A percentile compares a stretch with the other conserved stretches of the same genome.
phyloP scores from a whole-genome alignment of 371 early-diverging fungal species.

The Lichtheimia ornata region DNA sequence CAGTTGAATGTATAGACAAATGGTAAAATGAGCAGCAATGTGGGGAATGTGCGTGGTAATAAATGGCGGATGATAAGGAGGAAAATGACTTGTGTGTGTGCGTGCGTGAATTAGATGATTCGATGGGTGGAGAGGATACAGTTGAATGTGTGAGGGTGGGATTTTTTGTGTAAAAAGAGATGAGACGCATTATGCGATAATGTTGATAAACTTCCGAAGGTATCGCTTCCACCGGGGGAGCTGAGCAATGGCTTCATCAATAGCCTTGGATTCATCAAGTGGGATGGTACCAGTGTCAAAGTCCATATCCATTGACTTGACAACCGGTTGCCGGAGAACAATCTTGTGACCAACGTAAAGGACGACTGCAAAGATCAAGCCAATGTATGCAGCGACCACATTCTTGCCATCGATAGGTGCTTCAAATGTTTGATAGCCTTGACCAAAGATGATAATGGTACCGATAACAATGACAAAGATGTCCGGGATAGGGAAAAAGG shows the following conservation, averaged over 20 bases:
- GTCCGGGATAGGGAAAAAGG: slow-evolving; percentile 73
- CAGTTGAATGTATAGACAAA: no score
- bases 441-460: slow-evolving; percentile 68
- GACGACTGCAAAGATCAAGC: slow-evolving; percentile 52
- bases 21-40: slow-evolving; percentile 2
- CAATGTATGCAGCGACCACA: slow-evolving; percentile 55
- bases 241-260: slow-evolving; percentile 4
- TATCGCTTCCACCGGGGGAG: slow-evolving; percentile 21
- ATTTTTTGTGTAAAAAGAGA: no score
- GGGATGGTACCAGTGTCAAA: slow-evolving; percentile 46
- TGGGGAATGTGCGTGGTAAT: neutral
- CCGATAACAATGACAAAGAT: slow-evolving; percentile 66
- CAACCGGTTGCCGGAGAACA: slow-evolving; percentile 31
- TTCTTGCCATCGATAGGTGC: slow-evolving; percentile 44
- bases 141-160: no score
- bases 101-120: no score
- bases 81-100: no score
- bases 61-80: no score
- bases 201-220: slow-evolving; percentile 16
- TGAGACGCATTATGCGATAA: slow-evolving; percentile 21
- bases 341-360: slow-evolving; percentile 61
- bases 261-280: slow-evolving; percentile 23
- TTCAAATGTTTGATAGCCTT: slow-evolving; percentile 60
- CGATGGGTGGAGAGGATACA: no score
- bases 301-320: slow-evolving; percentile 46